Conservation (phyloP, 345 rosid genomes). For the Stellera chamaejasme region DNA sequence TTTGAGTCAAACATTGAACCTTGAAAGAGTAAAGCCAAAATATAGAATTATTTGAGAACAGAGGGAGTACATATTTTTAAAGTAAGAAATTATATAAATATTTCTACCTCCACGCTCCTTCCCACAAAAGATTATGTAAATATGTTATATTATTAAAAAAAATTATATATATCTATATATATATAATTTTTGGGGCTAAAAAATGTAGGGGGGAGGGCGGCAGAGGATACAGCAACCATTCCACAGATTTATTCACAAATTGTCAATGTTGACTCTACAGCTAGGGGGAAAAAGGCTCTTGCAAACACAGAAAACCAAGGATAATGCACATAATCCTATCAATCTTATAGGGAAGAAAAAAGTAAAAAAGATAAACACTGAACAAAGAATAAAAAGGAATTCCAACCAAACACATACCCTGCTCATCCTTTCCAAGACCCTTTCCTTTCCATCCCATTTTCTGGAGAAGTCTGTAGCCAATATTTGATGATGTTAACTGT, state of each 20-base stretch:
- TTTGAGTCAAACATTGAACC: too few relatives aligned
- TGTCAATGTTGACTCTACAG: neutral
- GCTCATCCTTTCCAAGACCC: slow-evolving; percentile 94
- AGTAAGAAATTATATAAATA: too few relatives aligned
- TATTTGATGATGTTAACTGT: slow-evolving; percentile 65
- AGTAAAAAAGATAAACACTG: neutral
- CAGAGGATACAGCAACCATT: neutral
- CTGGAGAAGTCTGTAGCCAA: slow-evolving; percentile 92
- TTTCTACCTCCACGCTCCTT: too few relatives aligned
- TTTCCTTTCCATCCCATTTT: slow-evolving; percentile 99
- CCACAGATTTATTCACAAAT: too few relatives aligned
- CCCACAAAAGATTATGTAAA: too few relatives aligned
- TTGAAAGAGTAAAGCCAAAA: too few relatives aligned
- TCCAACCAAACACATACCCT: slow-evolving; percentile 36
- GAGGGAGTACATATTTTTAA: too few relatives aligned
- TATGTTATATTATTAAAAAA: too few relatives aligned
- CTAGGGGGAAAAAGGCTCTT: neutral
- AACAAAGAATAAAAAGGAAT: neutral
- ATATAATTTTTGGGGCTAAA: too few relatives aligned
- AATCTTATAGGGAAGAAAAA: neutral
- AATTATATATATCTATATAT: too few relatives aligned
- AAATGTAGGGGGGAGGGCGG: neutral
- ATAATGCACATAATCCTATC: neutral
- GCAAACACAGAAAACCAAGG: neutral
- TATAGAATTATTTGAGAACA: too few relatives aligned